Conservation (phyloP, 441 rosid genomes). For the Pelargonium exstipulatum region DNA sequence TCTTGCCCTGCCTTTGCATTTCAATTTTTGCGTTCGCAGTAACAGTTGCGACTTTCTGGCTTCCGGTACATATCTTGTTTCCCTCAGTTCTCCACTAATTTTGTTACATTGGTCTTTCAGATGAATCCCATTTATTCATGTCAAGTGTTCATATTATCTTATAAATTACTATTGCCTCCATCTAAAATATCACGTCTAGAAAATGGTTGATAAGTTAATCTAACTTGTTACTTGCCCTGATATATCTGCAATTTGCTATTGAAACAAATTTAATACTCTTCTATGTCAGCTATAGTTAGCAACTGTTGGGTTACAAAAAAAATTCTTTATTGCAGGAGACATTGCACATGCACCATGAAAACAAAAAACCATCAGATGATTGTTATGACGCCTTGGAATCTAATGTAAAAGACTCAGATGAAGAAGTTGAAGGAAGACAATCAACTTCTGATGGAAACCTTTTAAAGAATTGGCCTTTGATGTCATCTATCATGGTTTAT, state of each 20-base stretch:
- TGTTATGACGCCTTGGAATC: not conserved
- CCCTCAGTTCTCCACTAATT: too few species aligned
- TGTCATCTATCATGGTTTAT: constrained; percentile 17
- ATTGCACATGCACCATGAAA: not conserved
- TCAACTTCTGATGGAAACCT: not conserved
- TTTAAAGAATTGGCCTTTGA: not conserved
- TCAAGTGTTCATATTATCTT: too few species aligned
- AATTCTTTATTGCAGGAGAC: not conserved
- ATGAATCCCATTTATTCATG: too few species aligned
- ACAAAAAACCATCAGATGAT: not conserved
- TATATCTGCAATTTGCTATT: too few species aligned
- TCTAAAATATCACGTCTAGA: too few species aligned
- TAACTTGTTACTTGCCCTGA: too few species aligned
- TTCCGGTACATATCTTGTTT: not conserved
- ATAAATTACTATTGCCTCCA: too few species aligned
- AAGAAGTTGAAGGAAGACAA: not conserved
- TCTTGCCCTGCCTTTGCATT: constrained; percentile 2
- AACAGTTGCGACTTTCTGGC: not conserved
- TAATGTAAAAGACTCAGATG: not conserved
- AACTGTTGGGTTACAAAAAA: too few species aligned
- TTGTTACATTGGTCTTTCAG: too few species aligned
- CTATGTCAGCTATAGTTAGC: too few species aligned
- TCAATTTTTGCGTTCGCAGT: not conserved
- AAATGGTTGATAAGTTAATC: too few species aligned
- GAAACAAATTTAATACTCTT: too few species aligned